phyloP scores from a whole-genome alignment of 345 rosid species.

The Eucalyptus polybractea region DNA sequence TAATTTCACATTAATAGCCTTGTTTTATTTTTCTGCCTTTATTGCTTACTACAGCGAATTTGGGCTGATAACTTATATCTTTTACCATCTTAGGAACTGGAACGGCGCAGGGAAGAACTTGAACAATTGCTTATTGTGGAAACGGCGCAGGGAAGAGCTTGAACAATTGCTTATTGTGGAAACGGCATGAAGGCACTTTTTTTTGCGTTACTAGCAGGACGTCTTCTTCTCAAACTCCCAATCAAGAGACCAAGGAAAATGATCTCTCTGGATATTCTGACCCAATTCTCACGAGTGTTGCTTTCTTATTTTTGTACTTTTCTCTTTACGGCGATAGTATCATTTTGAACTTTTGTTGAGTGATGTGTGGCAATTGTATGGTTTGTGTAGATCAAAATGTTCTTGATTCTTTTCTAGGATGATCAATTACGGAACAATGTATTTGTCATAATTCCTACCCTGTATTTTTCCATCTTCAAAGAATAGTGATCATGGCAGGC shows the following conservation, averaged over 20 bases:
- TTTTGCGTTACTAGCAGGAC: not conserved
- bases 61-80: not conserved
- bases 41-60: not conserved
- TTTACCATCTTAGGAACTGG: slow-evolving; percentile 47
- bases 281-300: not conserved
- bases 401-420: not conserved
- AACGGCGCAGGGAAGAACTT: slow-evolving; percentile 70
- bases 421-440: not conserved
- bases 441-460: not conserved
- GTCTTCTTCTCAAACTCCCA: not conserved
- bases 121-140: slow-evolving; percentile 70
- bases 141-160: slow-evolving; percentile 51
- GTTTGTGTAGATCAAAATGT: not conserved
- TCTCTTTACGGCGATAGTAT: not conserved
- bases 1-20: not conserved
- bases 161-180: slow-evolving; percentile 67
- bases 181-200: slow-evolving; percentile 8
- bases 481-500: not conserved
- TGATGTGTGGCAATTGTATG: not conserved
- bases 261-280: not conserved
- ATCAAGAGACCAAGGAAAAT: not conserved
- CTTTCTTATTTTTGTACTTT: not conserved
- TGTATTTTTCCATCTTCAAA: not conserved
- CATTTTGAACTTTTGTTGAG: not conserved
- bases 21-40: not conserved